phyloP scores from a whole-genome alignment of 1,284 basidiomycete species.

The Grifola frondosa region DNA sequence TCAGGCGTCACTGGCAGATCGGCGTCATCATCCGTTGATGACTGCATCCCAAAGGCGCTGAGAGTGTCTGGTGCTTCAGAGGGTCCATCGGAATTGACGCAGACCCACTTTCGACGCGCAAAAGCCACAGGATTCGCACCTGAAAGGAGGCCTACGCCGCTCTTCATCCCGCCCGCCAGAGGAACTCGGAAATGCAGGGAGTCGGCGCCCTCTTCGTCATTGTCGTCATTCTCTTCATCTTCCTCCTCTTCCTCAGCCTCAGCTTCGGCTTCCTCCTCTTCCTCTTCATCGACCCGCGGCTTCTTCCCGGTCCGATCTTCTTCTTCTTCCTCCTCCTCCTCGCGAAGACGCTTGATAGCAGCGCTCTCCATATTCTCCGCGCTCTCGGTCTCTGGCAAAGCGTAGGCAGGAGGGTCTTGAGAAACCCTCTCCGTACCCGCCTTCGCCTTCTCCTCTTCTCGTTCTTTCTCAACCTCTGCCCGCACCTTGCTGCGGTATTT shows the following conservation, averaged over 20 bases:
- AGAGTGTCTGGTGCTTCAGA: slow-evolving; percentile 8
- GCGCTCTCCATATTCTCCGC: background rate
- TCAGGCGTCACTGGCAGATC: slow-evolving; percentile 25
- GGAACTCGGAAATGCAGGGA: slow-evolving; percentile 16
- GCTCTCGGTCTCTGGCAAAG: background rate
- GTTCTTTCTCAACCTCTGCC: slow-evolving; percentile 22
- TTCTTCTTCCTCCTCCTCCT: slow-evolving; percentile 2
- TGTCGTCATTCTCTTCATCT: slow-evolving; percentile 25
- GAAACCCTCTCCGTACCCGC: too few species aligned
- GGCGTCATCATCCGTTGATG: slow-evolving; percentile 23
- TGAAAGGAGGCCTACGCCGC: slow-evolving; percentile 21
- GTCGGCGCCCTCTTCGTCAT: slow-evolving; percentile 16
- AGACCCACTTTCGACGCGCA: slow-evolving; percentile 36
- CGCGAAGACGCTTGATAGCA: background rate
- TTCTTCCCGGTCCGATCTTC: slow-evolving; percentile 12
- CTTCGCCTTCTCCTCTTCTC: slow-evolving; percentile 2
- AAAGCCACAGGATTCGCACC: slow-evolving; percentile 36
- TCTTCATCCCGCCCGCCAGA: slow-evolving; percentile 18
- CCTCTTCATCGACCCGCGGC: slow-evolving; percentile 6
- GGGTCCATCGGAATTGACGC: slow-evolving; percentile 20
- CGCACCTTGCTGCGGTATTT: slow-evolving; percentile 39
- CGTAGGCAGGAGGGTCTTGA: too few species aligned
- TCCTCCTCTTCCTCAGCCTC: slow-evolving; percentile 19
- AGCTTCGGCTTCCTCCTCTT: slow-evolving; percentile 14
- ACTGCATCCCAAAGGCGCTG: slow-evolving; percentile 6